These are phyloP conservation scores for Hypomontagnella monticulosa DNA, from an alignment of 495 filamentous ascomycete species.

Conservation along the genomic window DNA sequence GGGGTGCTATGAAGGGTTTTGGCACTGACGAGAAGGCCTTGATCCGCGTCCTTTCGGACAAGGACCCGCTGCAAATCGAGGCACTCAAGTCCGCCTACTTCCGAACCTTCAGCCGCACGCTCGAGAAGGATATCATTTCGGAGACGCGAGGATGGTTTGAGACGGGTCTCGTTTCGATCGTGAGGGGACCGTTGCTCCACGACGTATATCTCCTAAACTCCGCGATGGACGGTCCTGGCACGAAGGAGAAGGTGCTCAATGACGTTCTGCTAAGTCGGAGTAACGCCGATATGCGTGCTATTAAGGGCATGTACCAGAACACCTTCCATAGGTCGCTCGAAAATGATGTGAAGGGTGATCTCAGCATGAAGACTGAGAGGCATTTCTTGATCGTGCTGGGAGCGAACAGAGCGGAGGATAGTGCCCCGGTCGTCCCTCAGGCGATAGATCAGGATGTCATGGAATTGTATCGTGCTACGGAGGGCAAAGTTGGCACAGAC, in stretches of 20 bases:
- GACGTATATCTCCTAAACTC: slow-evolving; percentile 72
- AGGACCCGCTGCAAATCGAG: slow-evolving; percentile 78
- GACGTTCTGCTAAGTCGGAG: slow-evolving; percentile 83
- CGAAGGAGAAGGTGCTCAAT: slow-evolving; percentile 84
- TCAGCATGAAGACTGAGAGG: slow-evolving; percentile 83
- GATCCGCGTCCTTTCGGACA: slow-evolving; percentile 69
- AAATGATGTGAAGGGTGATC: slow-evolving; percentile 74
- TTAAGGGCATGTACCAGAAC: slow-evolving; percentile 78
- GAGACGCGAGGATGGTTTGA: slow-evolving; percentile 81
- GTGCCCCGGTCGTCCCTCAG: slow-evolving; percentile 72
- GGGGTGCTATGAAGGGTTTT: slow-evolving; percentile 89
- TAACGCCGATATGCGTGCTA: slow-evolving; percentile 85
- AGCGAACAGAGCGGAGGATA: slow-evolving; percentile 78
- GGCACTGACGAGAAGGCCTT: slow-evolving; percentile 85
- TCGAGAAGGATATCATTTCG: slow-evolving; percentile 76
- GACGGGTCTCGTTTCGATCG: slow-evolving; percentile 72
- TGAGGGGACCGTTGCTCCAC: slow-evolving; percentile 77
- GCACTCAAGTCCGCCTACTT: slow-evolving; percentile 73
- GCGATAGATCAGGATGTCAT: slow-evolving; percentile 75
- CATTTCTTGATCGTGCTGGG: slow-evolving; percentile 82
- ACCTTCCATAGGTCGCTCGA: slow-evolving; percentile 69
- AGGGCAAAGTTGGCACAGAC: slow-evolving; percentile 75
- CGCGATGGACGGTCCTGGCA: slow-evolving; percentile 80
- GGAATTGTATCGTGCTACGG: slow-evolving; percentile 76
- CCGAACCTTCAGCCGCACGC: slow-evolving; percentile 66